phyloP scores from a whole-genome alignment of 2,329 filamentous ascomycete species.

The Ceratocystis colombiana region DNA sequence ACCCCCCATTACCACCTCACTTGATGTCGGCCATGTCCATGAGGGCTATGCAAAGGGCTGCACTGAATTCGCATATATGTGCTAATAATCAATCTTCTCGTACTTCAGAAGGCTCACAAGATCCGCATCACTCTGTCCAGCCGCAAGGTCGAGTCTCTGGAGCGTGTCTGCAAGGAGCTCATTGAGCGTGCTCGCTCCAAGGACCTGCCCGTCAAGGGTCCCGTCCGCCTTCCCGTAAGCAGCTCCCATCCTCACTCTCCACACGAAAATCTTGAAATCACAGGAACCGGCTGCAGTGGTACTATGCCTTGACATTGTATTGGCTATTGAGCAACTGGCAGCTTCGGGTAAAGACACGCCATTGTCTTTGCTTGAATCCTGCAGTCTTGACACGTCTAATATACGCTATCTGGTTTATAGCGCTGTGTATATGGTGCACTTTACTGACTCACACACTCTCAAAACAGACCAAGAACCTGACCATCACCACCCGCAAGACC shows the following conservation, averaged over 20 bases:
- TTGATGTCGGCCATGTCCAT: no score
- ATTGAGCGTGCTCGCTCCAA: slow-evolving; percentile 98
- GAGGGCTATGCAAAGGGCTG: not conserved
- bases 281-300: not conserved
- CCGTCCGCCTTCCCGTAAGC: slow-evolving; percentile 61
- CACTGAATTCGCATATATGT: not conserved
- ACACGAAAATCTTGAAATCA: not conserved
- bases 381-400: not conserved
- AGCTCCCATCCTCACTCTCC: not conserved
- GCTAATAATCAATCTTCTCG: slow-evolving; percentile 24
- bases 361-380: not conserved
- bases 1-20: not conserved
- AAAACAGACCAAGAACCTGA: slow-evolving; percentile 73
- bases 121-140: slow-evolving; percentile 96
- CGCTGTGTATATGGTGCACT: no score
- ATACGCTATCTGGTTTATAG: no score
- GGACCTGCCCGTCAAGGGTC: slow-evolving; percentile 96
- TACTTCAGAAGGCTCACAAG: slow-evolving; percentile 76
- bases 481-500: slow-evolving; percentile 97
- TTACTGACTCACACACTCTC: slow-evolving; percentile 36
- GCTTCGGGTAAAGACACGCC: not conserved
- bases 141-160: slow-evolving; percentile 88
- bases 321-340: not conserved
- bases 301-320: not conserved
- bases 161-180: slow-evolving; percentile 97